Conservation (phyloP, 805 yeast species). For the Yamadazyma insecticola region DNA sequence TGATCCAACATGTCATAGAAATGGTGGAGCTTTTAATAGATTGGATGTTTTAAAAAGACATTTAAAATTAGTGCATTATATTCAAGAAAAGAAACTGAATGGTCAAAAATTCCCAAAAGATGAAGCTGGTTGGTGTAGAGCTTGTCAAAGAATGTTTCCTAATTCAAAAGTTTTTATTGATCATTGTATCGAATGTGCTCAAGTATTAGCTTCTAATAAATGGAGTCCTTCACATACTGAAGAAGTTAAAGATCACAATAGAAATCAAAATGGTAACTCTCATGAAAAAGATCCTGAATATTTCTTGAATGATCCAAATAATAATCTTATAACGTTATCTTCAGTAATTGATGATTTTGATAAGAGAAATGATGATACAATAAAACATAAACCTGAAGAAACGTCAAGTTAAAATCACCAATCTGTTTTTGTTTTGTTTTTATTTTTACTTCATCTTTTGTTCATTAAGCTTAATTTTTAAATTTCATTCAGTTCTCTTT, state of each 20-base stretch:
- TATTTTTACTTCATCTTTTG: no score
- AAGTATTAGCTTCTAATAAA: constrained; percentile 16
- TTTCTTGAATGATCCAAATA: constrained; percentile 8
- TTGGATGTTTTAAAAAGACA: constrained; percentile 74
- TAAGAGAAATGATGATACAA: background rate
- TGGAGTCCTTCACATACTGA: constrained; percentile 13
- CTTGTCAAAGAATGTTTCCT: constrained; percentile 56
- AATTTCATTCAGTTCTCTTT: no score
- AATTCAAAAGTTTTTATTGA: constrained; percentile 54
- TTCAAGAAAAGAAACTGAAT: constrained; percentile 38
- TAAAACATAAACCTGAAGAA: no score
- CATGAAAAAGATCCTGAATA: background rate
- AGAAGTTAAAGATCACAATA: background rate
- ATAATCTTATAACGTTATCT: constrained; percentile 11
- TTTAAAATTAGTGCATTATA: constrained; percentile 63
- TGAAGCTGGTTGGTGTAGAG: constrained; percentile 65
- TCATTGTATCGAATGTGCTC: constrained; percentile 64
- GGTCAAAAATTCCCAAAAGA: constrained; percentile 23
- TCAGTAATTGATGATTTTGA: constrained; percentile 11
- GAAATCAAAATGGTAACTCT: background rate
- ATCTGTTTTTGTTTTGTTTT: no score
- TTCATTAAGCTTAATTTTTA: no score
- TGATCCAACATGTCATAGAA: constrained; percentile 69
- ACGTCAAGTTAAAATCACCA: no score
- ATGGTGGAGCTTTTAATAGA: constrained; percentile 71